Percentiles rank a stretch among this genome's conserved stretches.
Evolutionary conservation across 1,284 basidiomycete species (phyloP).

Genomic region (Phaffia rhodozyma): DNA sequence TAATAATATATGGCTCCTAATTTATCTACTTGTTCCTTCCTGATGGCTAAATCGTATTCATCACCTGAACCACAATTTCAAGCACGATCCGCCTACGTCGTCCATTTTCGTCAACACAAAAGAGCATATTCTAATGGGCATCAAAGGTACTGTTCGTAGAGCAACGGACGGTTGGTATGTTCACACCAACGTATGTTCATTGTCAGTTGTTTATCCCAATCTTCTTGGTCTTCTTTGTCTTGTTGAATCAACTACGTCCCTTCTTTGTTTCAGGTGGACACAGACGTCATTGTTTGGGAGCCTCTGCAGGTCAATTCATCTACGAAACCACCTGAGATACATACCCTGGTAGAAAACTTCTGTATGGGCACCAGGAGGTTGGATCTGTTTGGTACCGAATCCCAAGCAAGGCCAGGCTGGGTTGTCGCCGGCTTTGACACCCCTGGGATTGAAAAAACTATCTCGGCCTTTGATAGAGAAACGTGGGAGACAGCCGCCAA

Average conservation of each 20-base stretch:
- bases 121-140: conserved; percentile 57
- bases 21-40: neutral
- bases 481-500: conserved; percentile 36
- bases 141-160: conserved; percentile 86
- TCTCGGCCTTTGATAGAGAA: conserved; percentile 22
- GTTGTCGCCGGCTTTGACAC: conserved; percentile 68
- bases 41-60: too few species aligned
- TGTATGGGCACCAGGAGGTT: conserved; percentile 85
- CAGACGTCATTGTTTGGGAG: conserved; percentile 93
- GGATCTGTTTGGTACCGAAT: conserved; percentile 71
- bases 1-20: neutral
- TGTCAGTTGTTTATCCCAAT: conserved; percentile 1
- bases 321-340: conserved; percentile 85
- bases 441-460: conserved; percentile 21
- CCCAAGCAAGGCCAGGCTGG: conserved; percentile 75
- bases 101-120: conserved; percentile 34
- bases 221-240: neutral
- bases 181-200: conserved; percentile 83
- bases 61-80: neutral
- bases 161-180: conserved; percentile 92
- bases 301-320: conserved; percentile 52
- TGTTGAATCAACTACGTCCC: neutral
- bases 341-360: conserved; percentile 92
- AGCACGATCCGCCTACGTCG: conserved; percentile 70
- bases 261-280: conserved; percentile 45